phyloP scores from a whole-genome alignment of 345 rosid species.

The Boechera stricta region DNA sequence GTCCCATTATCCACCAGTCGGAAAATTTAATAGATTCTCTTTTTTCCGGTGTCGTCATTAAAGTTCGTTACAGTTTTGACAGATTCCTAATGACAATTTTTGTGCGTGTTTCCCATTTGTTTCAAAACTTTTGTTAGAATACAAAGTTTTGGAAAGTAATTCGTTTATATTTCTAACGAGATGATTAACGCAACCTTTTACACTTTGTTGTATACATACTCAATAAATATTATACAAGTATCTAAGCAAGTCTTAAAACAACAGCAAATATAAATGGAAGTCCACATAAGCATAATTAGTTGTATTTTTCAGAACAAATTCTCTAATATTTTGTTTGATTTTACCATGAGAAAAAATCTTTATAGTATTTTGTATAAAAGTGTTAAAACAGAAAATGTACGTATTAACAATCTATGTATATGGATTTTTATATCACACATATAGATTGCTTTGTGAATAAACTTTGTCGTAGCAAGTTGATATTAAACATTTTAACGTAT shows the following conservation, averaged over 20 bases:
- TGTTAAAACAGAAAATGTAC: background rate
- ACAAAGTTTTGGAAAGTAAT: background rate
- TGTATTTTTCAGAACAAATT: background rate
- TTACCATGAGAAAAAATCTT: slow-evolving; percentile 8
- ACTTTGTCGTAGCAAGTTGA: slow-evolving; percentile 33
- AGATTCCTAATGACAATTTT: slow-evolving; percentile 33
- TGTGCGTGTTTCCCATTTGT: slow-evolving; percentile 24
- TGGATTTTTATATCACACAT: background rate
- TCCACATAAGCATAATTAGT: background rate
- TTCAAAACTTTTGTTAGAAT: background rate
- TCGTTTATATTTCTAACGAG: background rate
- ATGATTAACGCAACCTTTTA: slow-evolving; percentile 4
- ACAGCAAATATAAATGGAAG: background rate
- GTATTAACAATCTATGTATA: slow-evolving; percentile 5
- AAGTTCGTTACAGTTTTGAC: slow-evolving; percentile 33
- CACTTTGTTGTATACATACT: slow-evolving; percentile 32
- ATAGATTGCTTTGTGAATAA: slow-evolving; percentile 37
- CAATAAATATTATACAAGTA: background rate
- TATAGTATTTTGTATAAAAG: background rate
- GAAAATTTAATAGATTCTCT: slow-evolving; percentile 18
- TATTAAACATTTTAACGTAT: slow-evolving; percentile 24
- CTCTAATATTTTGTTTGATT: background rate
- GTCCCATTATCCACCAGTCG: slow-evolving; percentile 36
- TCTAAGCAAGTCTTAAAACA: background rate
- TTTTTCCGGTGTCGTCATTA: background rate